A percentile compares a stretch with the other conserved stretches of the same genome.
These are phyloP conservation scores for Colletotrichum lindemuthianum DNA, from an alignment of 2,329 filamentous ascomycete species.

Conservation along the genomic window DNA sequence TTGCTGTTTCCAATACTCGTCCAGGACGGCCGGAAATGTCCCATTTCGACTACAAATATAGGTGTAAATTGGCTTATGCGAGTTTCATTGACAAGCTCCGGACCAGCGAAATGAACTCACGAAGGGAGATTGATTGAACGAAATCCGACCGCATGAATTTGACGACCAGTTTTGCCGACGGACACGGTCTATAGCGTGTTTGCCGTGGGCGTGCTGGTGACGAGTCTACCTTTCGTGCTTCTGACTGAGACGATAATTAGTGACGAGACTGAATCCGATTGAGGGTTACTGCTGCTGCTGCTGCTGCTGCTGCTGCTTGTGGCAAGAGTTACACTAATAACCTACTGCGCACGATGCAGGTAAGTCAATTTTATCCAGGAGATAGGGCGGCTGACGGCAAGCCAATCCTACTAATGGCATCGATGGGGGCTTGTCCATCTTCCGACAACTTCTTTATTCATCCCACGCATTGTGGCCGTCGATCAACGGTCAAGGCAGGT, in stretches of 20 bases:
- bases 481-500: no score
- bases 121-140: constrained; percentile 22
- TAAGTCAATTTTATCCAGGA: no score
- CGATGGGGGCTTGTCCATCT: not conserved
- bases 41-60: constrained; percentile 22
- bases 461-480: no score
- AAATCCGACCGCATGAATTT: constrained; percentile 16
- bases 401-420: constrained; percentile 9
- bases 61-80: constrained; percentile 27
- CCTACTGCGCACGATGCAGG: no score
- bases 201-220: no score
- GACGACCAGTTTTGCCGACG: constrained; percentile 6
- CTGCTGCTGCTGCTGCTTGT: no score
- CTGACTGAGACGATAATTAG: not conserved
- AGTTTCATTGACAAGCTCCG: constrained; percentile 29
- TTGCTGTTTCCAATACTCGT: constrained; percentile 7
- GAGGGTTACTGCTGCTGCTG: not conserved
- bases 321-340: no score
- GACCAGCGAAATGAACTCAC: constrained; percentile 19
- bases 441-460: constrained; percentile 4
- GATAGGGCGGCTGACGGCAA: no score
- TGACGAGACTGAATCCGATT: constrained; percentile 13
- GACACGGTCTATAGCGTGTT: not conserved
- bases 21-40: constrained; percentile 24
- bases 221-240: no score